Evolutionary conservation across 2,329 filamentous ascomycete genomes (phyloP).

Genomic region (Colletotrichum costaricense): DNA sequence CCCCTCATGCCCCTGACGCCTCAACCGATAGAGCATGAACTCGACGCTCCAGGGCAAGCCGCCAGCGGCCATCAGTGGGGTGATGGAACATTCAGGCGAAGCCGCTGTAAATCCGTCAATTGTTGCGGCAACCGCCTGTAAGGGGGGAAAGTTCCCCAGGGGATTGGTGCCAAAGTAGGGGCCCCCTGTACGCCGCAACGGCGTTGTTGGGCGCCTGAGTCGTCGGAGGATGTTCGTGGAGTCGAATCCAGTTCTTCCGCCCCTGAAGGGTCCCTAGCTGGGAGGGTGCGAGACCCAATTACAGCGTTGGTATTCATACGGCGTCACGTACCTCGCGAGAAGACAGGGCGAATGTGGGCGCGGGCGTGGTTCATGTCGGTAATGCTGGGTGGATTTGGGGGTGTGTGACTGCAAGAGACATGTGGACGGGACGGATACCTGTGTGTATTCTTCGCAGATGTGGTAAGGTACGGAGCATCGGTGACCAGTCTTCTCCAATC

Average conservation of each 20-base stretch:
- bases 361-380: conserved; percentile 30
- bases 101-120: conserved; percentile 7
- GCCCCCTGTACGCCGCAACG: conserved; percentile 26
- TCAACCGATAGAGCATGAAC: conserved; percentile 19
- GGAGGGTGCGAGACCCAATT: conserved; percentile 3
- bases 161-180: conserved; percentile 13
- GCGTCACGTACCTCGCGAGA: conserved; percentile 1
- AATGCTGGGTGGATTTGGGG: conserved; percentile 19
- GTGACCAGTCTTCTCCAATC: not conserved
- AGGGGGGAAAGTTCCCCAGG: conserved; percentile 17
- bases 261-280: not conserved
- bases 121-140: conserved; percentile 31
- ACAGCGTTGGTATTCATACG: conserved; percentile 17
- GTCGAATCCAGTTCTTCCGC: not conserved
- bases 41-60: not conserved
- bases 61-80: not conserved
- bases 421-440: not conserved
- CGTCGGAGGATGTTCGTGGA: not conserved
- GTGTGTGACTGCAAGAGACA: not conserved
- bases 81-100: not conserved
- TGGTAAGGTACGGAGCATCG: not conserved
- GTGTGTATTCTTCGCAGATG: not conserved
- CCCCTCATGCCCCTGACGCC: conserved; percentile 13
- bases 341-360: conserved; percentile 8
- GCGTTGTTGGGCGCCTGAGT: conserved; percentile 7